These are phyloP conservation scores for Claviceps sp. DNA, from an alignment of 2,329 filamentous ascomycete species.

Conservation along the genomic window DNA sequence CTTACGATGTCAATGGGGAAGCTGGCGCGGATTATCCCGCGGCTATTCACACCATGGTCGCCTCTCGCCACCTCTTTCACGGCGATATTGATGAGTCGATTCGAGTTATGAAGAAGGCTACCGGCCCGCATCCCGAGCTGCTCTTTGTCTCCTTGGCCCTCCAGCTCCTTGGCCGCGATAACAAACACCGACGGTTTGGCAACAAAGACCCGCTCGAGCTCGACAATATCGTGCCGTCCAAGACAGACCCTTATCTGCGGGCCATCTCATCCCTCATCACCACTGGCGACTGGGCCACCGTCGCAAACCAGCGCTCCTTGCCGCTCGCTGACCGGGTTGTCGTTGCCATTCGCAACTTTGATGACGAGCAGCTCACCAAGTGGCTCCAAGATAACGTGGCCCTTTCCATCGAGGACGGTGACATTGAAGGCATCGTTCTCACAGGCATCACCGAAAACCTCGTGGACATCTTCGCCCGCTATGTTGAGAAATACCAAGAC, in stretches of 20 bases:
- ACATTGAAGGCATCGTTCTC: constrained; percentile 65
- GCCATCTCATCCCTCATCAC: constrained; percentile 68
- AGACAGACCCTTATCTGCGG: constrained; percentile 65
- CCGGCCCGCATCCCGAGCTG: constrained; percentile 47
- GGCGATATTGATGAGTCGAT: constrained; percentile 57
- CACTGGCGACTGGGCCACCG: constrained; percentile 61
- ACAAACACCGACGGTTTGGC: constrained; percentile 18
- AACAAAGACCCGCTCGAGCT: constrained; percentile 41
- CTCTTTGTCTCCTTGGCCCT: constrained; percentile 55
- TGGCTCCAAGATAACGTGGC: constrained; percentile 57
- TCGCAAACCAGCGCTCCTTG: constrained; percentile 60
- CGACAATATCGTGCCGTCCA: constrained; percentile 44
- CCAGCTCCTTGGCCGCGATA: constrained; percentile 45
- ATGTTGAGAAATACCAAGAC: constrained; percentile 63
- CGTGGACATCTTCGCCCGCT: constrained; percentile 63
- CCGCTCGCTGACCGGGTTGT: constrained; percentile 63
- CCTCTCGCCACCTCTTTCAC: constrained; percentile 62
- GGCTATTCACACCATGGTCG: constrained; percentile 55
- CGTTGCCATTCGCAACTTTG: constrained; percentile 55
- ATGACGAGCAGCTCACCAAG: constrained; percentile 45
- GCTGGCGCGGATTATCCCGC: constrained; percentile 35
- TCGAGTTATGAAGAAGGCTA: constrained; percentile 54
- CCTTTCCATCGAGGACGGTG: constrained; percentile 48
- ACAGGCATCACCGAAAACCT: constrained; percentile 62
- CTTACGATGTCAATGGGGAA: constrained; percentile 29